Conservation (phyloP, 192 early-diverging fungal genomes). For the Piromyces sp. region DNA sequence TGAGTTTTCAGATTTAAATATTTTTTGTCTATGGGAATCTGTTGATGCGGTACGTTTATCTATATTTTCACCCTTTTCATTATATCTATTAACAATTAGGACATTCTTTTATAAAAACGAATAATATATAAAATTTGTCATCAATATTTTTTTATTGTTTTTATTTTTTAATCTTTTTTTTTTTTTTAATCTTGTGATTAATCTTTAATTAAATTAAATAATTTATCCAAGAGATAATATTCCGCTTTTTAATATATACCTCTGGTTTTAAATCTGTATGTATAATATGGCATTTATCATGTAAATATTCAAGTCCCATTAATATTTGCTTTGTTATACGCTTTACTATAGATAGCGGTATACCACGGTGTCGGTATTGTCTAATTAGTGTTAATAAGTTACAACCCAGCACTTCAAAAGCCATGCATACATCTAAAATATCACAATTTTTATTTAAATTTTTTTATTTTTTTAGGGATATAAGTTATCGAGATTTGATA, state of each 20-base stretch:
- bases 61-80: not conserved
- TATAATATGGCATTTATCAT: conserved; percentile 82
- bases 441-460: not conserved
- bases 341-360: conserved; percentile 72
- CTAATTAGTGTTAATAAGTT: conserved; percentile 81
- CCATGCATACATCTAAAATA: conserved; percentile 78
- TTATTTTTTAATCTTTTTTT: no score
- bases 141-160: no score
- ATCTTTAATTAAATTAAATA: no score
- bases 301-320: conserved; percentile 82
- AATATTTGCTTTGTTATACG: conserved; percentile 80
- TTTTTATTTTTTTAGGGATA: not conserved
- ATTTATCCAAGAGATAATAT: no score
- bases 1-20: not conserved
- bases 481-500: not conserved
- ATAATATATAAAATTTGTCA: no score
- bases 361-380: conserved; percentile 61
- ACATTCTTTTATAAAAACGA: not conserved
- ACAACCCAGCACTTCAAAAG: conserved; percentile 91
- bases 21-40: not conserved
- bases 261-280: conserved; percentile 95
- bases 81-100: not conserved
- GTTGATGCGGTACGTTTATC: not conserved
- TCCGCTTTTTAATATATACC: no score
- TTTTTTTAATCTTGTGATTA: no score